Evolutionary conservation across 2,329 filamentous ascomycete species (phyloP).

Genomic region (Berkeleyomyces basicola): DNA sequence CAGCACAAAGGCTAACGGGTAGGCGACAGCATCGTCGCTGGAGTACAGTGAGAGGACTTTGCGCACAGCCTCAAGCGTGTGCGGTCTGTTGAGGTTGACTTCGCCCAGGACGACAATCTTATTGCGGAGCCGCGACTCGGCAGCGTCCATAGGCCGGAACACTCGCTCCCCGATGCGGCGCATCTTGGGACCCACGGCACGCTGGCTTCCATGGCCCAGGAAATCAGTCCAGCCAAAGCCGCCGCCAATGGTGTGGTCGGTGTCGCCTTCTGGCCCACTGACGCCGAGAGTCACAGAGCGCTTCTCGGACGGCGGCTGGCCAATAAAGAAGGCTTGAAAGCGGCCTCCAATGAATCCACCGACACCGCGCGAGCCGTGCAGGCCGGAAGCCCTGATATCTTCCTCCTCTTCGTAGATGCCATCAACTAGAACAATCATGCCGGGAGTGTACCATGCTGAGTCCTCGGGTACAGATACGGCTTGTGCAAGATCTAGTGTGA

Average conservation of each 20-base stretch:
- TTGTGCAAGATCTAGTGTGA: conserved; percentile 65
- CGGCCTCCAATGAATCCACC: conserved; percentile 84
- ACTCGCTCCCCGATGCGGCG: conserved; percentile 58
- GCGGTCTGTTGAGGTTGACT: conserved; percentile 69
- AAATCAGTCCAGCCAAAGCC: conserved; percentile 98
- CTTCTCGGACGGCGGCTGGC: conserved; percentile 80
- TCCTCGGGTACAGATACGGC: conserved; percentile 69
- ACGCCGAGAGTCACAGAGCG: conserved; percentile 64
- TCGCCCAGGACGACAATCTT: conserved; percentile 67
- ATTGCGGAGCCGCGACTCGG: conserved; percentile 25
- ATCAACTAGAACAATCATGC: conserved; percentile 90
- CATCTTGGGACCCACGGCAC: conserved; percentile 70
- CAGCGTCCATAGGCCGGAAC: conserved; percentile 27
- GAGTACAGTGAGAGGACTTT: conserved; percentile 65
- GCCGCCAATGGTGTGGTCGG: conserved; percentile 49
- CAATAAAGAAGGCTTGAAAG: conserved; percentile 80
- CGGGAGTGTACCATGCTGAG: conserved; percentile 81
- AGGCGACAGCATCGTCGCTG: conserved; percentile 41
- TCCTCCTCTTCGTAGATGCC: conserved; percentile 96
- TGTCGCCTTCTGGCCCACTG: conserved; percentile 38
- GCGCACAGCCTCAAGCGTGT: conserved; percentile 62
- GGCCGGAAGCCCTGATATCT: conserved; percentile 49
- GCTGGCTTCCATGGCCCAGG: conserved; percentile 75
- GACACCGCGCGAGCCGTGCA: conserved; percentile 65
- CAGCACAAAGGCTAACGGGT: conserved; percentile 65